These are phyloP conservation scores for Lophiostoma macrostomum DNA, from an alignment of 495 filamentous ascomycete genomes.

Conservation along the genomic window DNA sequence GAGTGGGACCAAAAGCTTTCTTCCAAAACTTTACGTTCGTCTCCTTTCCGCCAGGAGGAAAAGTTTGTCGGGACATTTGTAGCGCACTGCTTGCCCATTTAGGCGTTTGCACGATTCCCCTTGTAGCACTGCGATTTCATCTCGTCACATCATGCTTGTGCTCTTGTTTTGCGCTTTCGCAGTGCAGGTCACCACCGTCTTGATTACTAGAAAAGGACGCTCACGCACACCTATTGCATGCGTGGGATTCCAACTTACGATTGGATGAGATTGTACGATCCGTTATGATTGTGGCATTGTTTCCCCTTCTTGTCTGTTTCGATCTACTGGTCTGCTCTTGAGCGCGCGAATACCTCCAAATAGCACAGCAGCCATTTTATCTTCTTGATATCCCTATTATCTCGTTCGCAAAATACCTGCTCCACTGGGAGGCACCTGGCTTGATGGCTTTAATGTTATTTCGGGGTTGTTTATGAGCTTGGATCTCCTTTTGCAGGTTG, in stretches of 20 bases:
- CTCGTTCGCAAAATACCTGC: slow-evolving; percentile 11
- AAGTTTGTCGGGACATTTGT: slow-evolving; percentile 15
- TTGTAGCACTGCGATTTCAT: neutral
- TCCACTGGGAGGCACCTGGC: neutral
- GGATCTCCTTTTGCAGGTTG: too few species aligned
- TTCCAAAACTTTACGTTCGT: slow-evolving; percentile 13
- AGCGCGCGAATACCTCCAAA: slow-evolving; percentile 18
- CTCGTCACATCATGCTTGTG: slow-evolving; percentile 1
- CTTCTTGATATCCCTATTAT: slow-evolving; percentile 2
- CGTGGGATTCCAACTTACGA: slow-evolving; percentile 10
- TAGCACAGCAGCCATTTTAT: neutral
- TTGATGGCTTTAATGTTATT: slow-evolving; percentile 16
- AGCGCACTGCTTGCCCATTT: neutral
- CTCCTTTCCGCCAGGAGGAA: slow-evolving; percentile 16
- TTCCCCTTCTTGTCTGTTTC: neutral
- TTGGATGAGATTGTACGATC: slow-evolving; percentile 30
- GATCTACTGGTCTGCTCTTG: neutral
- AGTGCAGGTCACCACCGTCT: slow-evolving; percentile 27
- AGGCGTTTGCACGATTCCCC: slow-evolving; percentile 10
- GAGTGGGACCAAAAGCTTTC: slow-evolving; percentile 27
- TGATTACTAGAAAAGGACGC: slow-evolving; percentile 26
- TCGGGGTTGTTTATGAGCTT: too few species aligned
- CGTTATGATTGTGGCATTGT: slow-evolving; percentile 9
- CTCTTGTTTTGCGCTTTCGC: slow-evolving; percentile 5
- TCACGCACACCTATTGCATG: slow-evolving; percentile 29